Evolutionary conservation across 768 basidiomycete genomes (phyloP).

Genomic region (Rhodotorula sphaerocarpa): DNA sequence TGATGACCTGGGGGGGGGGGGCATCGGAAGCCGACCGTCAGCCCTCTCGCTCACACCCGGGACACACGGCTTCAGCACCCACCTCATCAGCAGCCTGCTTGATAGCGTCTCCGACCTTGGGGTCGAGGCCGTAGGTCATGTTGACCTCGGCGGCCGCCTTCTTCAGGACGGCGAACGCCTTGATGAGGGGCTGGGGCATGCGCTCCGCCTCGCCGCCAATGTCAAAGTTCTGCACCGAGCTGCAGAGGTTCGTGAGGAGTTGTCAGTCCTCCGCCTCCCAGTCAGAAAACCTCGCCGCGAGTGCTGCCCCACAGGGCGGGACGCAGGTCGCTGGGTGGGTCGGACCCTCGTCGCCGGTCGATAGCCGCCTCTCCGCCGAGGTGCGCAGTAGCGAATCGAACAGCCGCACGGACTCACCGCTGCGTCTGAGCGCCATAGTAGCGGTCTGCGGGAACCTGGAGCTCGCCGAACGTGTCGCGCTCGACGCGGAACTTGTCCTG

Average conservation of each 20-base stretch:
- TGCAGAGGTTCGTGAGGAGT: slow-evolving; percentile 38
- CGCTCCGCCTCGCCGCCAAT: slow-evolving; percentile 92
- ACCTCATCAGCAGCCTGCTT: slow-evolving; percentile 90
- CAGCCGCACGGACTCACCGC: slow-evolving; percentile 57
- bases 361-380: too few species aligned
- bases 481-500: slow-evolving; percentile 50
- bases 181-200: slow-evolving; percentile 88
- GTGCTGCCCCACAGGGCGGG: background rate
- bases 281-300: background rate
- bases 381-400: too few species aligned
- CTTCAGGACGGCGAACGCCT: slow-evolving; percentile 94
- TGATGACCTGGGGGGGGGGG: slow-evolving; percentile 63
- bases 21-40: background rate
- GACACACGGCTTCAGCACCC: slow-evolving; percentile 35
- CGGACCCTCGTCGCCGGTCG: too few species aligned
- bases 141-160: slow-evolving; percentile 93
- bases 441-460: slow-evolving; percentile 73
- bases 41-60: background rate
- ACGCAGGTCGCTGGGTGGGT: too few species aligned
- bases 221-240: slow-evolving; percentile 94
- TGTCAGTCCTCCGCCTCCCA: background rate
- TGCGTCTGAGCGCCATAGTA: slow-evolving; percentile 99
- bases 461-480: slow-evolving; percentile 89
- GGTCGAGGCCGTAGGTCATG: slow-evolving; percentile 77
- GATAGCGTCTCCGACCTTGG: slow-evolving; percentile 77